Base-by-base conservation (phyloP, 768 basidiomycete species). In the Clitopilus passeckerianus region DNA sequence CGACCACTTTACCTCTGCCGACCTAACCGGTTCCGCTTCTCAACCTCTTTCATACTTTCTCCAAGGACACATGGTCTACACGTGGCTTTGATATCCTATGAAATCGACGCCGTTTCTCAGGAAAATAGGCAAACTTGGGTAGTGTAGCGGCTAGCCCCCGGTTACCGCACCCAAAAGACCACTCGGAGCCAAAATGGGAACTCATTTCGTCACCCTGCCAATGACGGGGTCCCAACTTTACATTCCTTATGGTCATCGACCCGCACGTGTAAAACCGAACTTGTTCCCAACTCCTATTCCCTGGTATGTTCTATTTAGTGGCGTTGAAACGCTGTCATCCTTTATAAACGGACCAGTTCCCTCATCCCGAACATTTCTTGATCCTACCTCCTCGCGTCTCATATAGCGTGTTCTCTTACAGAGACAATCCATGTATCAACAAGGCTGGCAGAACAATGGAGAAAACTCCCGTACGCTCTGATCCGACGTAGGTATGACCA, bases 141-240 rank as follows among this genome's bases (percentile, higher is more conserved):
- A 33, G 46, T 43, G 60, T 57, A 57, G 27, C 27, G 27, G 27
- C 27, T 30, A 30, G 61, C 54, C 61, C 52, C 54, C 58, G 52
- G 59, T 46, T 43, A 52, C 57, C 57, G 58, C 57, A 52, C 53
- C 27, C 57, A 37, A 60, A 44, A 30, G 46, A 50, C 9, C 46
- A 50, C 46, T 50, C 34, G 20, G 41, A 57, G 43, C 63, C 57
- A 56, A 60, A 61, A 62, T 61, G 61, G 64, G 61, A 52, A 59
- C 53, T 18, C 50, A 56, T 57, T 57, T 59, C 37, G 61, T 57
- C 58, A 60, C 41, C 44, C n/a, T 58, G 57, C 46, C 16, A 50
- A 22, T 50, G 46, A 50, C 46, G 46, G 46, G 46, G 46, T 18
- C 46, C 46, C 46, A 50, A 23, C 12, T 23, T 50, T 12, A 50